Evolutionary conservation across 495 filamentous ascomycete species (phyloP), one percentile per base, ranked within the genome.

Genomic region (Penicillium goetzii): DNA sequence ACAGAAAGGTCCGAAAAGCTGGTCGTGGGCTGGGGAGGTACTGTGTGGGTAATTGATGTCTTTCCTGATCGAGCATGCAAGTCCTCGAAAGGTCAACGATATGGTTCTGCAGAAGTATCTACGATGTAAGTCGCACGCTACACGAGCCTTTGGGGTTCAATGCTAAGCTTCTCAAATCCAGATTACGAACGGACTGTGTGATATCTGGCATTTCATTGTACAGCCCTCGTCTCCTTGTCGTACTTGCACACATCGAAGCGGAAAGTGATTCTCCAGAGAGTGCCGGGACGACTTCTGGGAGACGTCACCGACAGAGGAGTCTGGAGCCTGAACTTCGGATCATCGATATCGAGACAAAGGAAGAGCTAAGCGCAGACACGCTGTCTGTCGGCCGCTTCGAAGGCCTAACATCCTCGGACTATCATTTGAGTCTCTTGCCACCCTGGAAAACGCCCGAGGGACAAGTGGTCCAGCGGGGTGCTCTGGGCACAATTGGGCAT

Each of bases 201-300:
- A 90, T 99, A 82, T 96, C 94, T 75, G 95, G 96, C 72, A 89
- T 99, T 72, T 93, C 95, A 64, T 83, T 99, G 78, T 98, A 97
- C 88, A 96, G 91, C 74, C 93, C 93, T 68, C 93, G 86, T 68
- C 81, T 96, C 56, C 82, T 99, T 76, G 84, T 96, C 63, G 86
- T 97, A 68, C 89, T 99, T 81, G 92, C 92, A 71, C 95, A 94
- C 73, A 86, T 93, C 60, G 89, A 89, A 60, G 86, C 87, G 12
- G 86, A 89, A n/a, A 81, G 85, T 12, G 85, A 88, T n/a, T 74
- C 60, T 23, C 55, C 70, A 57, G 75, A 73, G 23, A 65, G 53
- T 50, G 64, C 57, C 12, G 58, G 38, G 68, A 78, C 58, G 79
- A 83, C 11, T 74, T 76, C 56, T 71, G 83, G 60, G 81, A 81